These are phyloP conservation scores for Domatiomyces globalis DNA, from an alignment of 2,329 filamentous ascomycete species.

Conservation along the genomic window DNA sequence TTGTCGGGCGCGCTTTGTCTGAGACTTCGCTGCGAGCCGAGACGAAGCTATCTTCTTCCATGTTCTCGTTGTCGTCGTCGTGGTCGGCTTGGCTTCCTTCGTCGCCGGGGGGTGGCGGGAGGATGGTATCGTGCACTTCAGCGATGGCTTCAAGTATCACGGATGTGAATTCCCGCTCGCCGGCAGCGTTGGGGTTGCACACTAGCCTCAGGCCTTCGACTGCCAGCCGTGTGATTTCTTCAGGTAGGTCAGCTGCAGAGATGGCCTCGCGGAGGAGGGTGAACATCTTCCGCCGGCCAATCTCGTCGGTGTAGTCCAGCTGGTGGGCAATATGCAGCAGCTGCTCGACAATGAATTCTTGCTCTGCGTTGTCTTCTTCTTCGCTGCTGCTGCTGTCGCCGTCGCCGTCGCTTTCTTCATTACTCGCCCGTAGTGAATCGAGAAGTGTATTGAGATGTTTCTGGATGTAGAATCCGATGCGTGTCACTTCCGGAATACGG, in stretches of 20 bases:
- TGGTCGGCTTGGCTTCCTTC: slow-evolving; percentile 59
- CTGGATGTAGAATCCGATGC: slow-evolving; percentile 73
- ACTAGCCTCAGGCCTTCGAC: slow-evolving; percentile 71
- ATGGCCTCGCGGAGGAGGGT: slow-evolving; percentile 72
- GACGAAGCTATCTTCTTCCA: slow-evolving; percentile 77
- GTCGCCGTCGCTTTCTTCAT: slow-evolving; percentile 29
- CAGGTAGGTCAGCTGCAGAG: slow-evolving; percentile 73
- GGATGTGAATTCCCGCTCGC: slow-evolving; percentile 36
- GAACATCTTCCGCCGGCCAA: slow-evolving; percentile 92
- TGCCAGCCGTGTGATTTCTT: slow-evolving; percentile 79
- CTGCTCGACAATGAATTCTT: slow-evolving; percentile 93
- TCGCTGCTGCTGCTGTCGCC: slow-evolving; percentile 44
- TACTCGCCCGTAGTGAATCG: slow-evolving; percentile 20
- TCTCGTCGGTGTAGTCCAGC: slow-evolving; percentile 94
- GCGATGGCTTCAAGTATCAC: slow-evolving; percentile 77
- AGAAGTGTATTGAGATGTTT: slow-evolving; percentile 52
- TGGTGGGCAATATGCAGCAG: slow-evolving; percentile 82
- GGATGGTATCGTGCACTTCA: slow-evolving; percentile 90
- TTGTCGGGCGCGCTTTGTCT: slow-evolving; percentile 41
- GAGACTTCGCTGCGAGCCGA: slow-evolving; percentile 79
- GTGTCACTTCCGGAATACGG: slow-evolving; percentile 88
- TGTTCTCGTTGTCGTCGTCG: slow-evolving; percentile 30
- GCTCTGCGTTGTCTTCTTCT: slow-evolving; percentile 72
- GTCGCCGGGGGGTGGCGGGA: slow-evolving; percentile 24
- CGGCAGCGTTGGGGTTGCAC: slow-evolving; percentile 47